Base-by-base conservation (phyloP, 75 land plant species). In the Cupressus sempervirens region DNA sequence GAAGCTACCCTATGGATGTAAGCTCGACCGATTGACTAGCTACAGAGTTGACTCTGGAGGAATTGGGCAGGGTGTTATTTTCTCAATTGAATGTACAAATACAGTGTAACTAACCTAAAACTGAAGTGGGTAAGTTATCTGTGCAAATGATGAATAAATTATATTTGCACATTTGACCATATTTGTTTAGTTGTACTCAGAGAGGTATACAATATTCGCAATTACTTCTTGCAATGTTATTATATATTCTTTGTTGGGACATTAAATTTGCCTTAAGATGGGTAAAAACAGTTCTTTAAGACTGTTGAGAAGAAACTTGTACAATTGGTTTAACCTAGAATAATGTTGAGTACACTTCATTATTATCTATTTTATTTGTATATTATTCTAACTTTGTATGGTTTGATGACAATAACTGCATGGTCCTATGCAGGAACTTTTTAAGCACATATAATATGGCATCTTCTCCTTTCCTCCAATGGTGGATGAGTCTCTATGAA, bases 1-100 rank as follows among this genome's bases (percentile, higher is more conserved):
- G 99, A 81, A 94, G 99, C 70, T 97, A 94, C 85, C 99, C 99
- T 7, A 88, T 86, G 86, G 97, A 96, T 72, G 76, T 83, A n/a
- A 89, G 76, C 76, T 36, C 76, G 16, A 73, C 38, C 35, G 14
- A 73, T 4, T 73, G 35, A 73, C 15, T 32, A 4, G 32, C 32
- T 20, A 34, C 23, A 35, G 6, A 74, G 7, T 3, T 74, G 15
- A 14, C 4, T 9, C 0, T 40, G 18, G 40, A 74, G 36, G 18
- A 74, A 36, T 74, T 34, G 23, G 38, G 20, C 16, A 35, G 11
- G 20, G 40, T 34, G 36, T 15, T 74, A 74, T 74, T 74, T 23
- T 14, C 15, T 74, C 67, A 26, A 62, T 62, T 74, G 40, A 74
- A 73, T 74, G 76, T 36, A 74, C 41, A 74, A 74, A 36, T 36